A percentile compares a stretch with the other conserved stretches of the same genome.
Evolutionary conservation across 140 eudicot genomes (phyloP).

Genomic region (Oenanthe javanica): DNA sequence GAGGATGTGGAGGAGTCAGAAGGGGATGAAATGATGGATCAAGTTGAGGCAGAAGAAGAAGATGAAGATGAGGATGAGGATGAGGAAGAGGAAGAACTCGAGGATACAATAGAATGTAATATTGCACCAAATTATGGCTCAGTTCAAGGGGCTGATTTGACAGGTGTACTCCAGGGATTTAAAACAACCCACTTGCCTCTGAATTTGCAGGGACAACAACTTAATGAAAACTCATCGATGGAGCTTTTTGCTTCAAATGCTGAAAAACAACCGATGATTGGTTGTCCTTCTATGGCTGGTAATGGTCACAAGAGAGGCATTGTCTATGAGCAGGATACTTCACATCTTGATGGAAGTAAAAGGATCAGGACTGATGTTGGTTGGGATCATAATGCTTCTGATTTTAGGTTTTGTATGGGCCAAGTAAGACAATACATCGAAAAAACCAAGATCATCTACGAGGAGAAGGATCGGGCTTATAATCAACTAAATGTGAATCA

Average conservation of each 20-base stretch:
- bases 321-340: slow-evolving; percentile 39
- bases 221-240: slow-evolving; percentile 30
- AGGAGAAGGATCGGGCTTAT: slow-evolving; percentile 30
- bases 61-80: slow-evolving; percentile 25
- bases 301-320: slow-evolving; percentile 58
- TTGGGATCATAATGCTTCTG: slow-evolving; percentile 40
- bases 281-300: slow-evolving; percentile 34
- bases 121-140: slow-evolving; percentile 31
- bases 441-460: slow-evolving; percentile 38
- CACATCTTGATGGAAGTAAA: slow-evolving; percentile 41
- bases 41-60: slow-evolving; percentile 14
- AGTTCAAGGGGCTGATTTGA: slow-evolving; percentile 39
- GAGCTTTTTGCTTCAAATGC: slow-evolving; percentile 32
- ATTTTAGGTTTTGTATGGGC: slow-evolving; percentile 49
- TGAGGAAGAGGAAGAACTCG: slow-evolving; percentile 32
- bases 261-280: slow-evolving; percentile 31
- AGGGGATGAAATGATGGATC: background rate
- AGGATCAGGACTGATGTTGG: slow-evolving; percentile 46
- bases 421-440: slow-evolving; percentile 37
- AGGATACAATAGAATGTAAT: slow-evolving; percentile 35
- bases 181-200: slow-evolving; percentile 36
- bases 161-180: slow-evolving; percentile 49
- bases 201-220: slow-evolving; percentile 31
- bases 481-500: slow-evolving; percentile 31
- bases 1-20: background rate